Base-by-base conservation (phyloP, 306 rosid species). In the Hylodesmum podocarpum region DNA sequence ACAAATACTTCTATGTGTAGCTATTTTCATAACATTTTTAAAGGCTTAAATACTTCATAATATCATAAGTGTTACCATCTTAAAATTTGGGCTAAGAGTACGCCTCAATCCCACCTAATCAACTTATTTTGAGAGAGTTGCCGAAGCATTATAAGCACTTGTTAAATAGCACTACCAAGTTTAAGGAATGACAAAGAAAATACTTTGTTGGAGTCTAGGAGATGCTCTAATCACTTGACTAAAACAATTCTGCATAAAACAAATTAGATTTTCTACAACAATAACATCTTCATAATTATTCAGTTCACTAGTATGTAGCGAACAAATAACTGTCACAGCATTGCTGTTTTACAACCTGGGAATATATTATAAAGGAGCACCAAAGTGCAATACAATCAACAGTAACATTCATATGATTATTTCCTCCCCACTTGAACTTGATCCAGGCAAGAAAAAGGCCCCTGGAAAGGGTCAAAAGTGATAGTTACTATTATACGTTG, bases 361-460 rank as follows among this genome's bases (percentile, higher is more conserved):
- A 41, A 63, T 76, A 63, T 66, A 5, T 22, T n/a, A 70, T 44
- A 72, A 76, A 80, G 70, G 31, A 70, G 57, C 44, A 34, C 14
- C 40, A 63, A 28, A 47, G 46, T 9, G 51, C 64, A 64, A 25
- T 28, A 57, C 16, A 40, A 16, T 65, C 46, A 50, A 54, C 49
- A 29, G 51, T 8, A 70, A 14, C 73, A 50, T 70, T 59, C 72
- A 37, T 37, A 57, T 40, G 72, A 79, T 84, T 80, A 81, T 76
- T 55, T 25, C 43, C 72, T 50, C 34, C 73, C 84, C 83, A n/a
- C 80, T 49, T 69, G 76, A 77, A 75, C 59, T 57, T 31, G 69
- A 66, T 82, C 84, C 84, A 70, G 88, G 81, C 63, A 63, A 68
- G 88, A 67, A 72, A 77, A 72, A 80, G 37, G 71, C 28, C 36